A percentile compares a stretch with the other conserved stretches of the same genome.
phyloP scores from a whole-genome alignment of 148 eudicot genomes.

The Dianthus caryophyllus region DNA sequence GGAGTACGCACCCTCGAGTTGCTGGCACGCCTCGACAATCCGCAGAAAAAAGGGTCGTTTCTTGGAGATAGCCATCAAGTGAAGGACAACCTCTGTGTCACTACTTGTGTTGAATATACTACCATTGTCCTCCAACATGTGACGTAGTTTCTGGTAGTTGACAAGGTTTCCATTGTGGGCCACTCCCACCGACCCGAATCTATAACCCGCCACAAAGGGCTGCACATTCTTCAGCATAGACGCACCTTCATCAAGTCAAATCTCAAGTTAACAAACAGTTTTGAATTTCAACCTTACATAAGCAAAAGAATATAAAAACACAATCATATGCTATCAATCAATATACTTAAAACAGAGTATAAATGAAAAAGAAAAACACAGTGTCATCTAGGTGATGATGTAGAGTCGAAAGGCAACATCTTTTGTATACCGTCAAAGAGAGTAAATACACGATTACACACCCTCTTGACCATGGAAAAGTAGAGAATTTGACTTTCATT shows the following conservation, averaged over 20 bases:
- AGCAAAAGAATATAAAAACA: no score
- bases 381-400: no score
- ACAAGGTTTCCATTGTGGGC: slow-evolving; percentile 90
- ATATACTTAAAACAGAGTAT: no score
- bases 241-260: slow-evolving; percentile 17
- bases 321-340: no score
- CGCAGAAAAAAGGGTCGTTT: slow-evolving; percentile 45
- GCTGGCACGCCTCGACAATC: slow-evolving; percentile 46
- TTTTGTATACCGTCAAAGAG: no score
- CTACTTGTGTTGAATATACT: slow-evolving; percentile 71
- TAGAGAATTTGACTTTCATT: no score
- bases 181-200: slow-evolving; percentile 68
- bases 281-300: no score
- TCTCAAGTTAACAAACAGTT: no score
- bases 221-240: slow-evolving; percentile 80
- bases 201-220: slow-evolving; percentile 70
- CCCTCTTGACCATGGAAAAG: no score
- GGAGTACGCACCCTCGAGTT: slow-evolving; percentile 72
- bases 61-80: slow-evolving; percentile 59
- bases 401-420: no score
- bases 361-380: no score
- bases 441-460: no score
- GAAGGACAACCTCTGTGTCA: slow-evolving; percentile 82
- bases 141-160: slow-evolving; percentile 49
- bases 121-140: slow-evolving; percentile 52